Base-by-base conservation (phyloP, 2,329 filamentous ascomycete genomes). In the Hymenoscyphus repandus region DNA sequence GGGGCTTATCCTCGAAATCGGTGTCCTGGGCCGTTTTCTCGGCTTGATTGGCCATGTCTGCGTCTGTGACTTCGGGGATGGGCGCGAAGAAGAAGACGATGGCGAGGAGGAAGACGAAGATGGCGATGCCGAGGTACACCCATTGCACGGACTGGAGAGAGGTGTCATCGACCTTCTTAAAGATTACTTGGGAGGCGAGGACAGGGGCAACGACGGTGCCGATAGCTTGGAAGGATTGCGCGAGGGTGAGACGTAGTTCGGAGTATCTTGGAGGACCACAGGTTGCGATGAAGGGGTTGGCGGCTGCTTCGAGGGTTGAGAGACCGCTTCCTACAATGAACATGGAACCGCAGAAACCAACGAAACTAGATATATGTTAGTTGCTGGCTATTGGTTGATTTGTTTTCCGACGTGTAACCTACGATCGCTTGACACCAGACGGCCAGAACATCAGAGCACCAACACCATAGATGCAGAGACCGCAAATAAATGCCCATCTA, bases 401-500 rank as follows among this genome's bases (percentile, higher is more conserved):
- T 37, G n/a, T 11, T 18, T 22, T 5, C 3, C 11, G 17, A n/a
- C 17, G n/a, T 13, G n/a, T 18, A n/a, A 47, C 57, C 56, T 40
- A 59, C 57, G 56, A 60, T 56, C 56, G 44, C 49, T 61, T 55
- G 10, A 90, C 78, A 6, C 83, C 86, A 1, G 84, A 85, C 0
- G 88, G 88, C 88, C 88, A 92, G 70, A 91, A 90, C 70, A 90
- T 88, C 57, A 92, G 80, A 13, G 86, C 88, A 1, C 85, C 86
- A 7, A 82, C 73, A 1, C 84, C 85, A 64, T 90, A 91, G 48
- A 91, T 82, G 57, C 76, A 77, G 3, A 92, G 73, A 1, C 88
- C 88, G 30, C 83, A 74, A 52, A 92, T 91, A 58, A 92, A 90
- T 0, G 86, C 88, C 45, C 82, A 82, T 60, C 88, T 86, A 70